Base-by-base conservation (phyloP, 176 grass and related monocot species). In the Pontederia crassipes region DNA sequence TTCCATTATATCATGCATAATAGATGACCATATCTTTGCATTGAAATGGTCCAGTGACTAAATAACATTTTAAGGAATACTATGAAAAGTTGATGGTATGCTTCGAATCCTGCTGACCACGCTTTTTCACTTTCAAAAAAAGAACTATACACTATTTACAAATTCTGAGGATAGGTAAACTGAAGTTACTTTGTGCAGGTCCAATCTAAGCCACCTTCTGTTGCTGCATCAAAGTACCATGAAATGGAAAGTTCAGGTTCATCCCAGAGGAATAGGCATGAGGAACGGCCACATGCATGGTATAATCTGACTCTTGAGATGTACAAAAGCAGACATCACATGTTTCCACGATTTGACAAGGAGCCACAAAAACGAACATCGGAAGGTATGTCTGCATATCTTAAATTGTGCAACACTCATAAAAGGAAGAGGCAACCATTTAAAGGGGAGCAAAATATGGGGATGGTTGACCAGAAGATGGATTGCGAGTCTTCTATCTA, bases 361-460 rank as follows among this genome's bases (percentile, higher is more conserved):
- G 93, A 98, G 66, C 72, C 84, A 55, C 81, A 80, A 54, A 98
- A 77, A 61, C 85, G 93, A 83, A 92, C 93, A 53, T 56, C 88
- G 58, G 93, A 98, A 56, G 87, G 88, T 71, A 98, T 98, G 93
- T 78, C 63, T 57, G 28, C 75, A 12, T 98, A 92, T 51, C 74
- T 92, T 54, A 98, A 83, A 77, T 61, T 83, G 75, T 80, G 76
- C 71, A 78, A 53, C 65, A 48, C 74, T 56, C 88, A 98, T 78
- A 92, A 98, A 82, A 87, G 84, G 57, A 98, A 89, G 78, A 84
- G 93, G 58, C 58, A 77, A 32, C 78, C 86, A 59, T 90, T 85
- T 83, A 67, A 77, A 57, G 76, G 77, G 68, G 69, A 72, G 46
- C 75, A 68, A 7, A 51, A 60, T 85, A 17, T 71, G 51, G 72